phyloP scores from a whole-genome alignment of 805 yeast species.

The Candida loeiensis region DNA sequence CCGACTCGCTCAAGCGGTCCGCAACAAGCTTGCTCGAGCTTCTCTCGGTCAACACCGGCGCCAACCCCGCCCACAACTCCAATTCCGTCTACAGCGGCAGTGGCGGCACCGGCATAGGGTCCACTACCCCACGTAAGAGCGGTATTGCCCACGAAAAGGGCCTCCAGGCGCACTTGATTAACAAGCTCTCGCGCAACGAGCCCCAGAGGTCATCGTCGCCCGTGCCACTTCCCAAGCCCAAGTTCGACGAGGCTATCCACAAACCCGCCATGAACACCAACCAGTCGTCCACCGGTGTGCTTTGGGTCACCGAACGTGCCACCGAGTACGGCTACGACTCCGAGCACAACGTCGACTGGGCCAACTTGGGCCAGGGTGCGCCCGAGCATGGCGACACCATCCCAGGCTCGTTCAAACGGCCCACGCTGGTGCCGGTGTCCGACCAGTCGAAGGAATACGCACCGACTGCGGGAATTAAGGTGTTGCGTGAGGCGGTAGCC shows the following conservation, averaged over 20 bases:
- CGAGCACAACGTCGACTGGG: slow-evolving; percentile 44
- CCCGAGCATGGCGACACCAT: slow-evolving; percentile 60
- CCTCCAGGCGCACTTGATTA: slow-evolving; percentile 22
- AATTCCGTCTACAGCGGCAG: slow-evolving; percentile 7
- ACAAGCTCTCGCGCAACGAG: slow-evolving; percentile 29
- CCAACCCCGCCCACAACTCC: slow-evolving; percentile 6
- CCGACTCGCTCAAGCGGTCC: slow-evolving; percentile 35
- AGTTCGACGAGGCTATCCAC: slow-evolving; percentile 40
- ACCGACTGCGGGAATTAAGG: slow-evolving; percentile 56
- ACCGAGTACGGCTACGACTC: slow-evolving; percentile 50
- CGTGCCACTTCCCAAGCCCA: slow-evolving; percentile 48
- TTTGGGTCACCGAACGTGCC: slow-evolving; percentile 64
- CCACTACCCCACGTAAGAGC: slow-evolving; percentile 20
- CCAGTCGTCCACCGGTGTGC: slow-evolving; percentile 60
- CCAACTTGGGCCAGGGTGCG: slow-evolving; percentile 62
- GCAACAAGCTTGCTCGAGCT: slow-evolving; percentile 38
- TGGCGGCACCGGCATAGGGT: slow-evolving; percentile 4
- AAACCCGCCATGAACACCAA: slow-evolving; percentile 58
- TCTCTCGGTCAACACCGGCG: slow-evolving; percentile 13
- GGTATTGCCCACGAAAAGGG: slow-evolving; percentile 7
- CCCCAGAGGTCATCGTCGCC: slow-evolving; percentile 44
- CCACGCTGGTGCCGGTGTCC: slow-evolving; percentile 44
- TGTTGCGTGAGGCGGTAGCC: slow-evolving; percentile 56
- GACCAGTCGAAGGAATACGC: slow-evolving; percentile 53
- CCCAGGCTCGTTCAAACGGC: slow-evolving; percentile 56